Evolutionary conservation across 495 filamentous ascomycete species (phyloP).

Genomic region (Pseudoneurospora amorphoporcata): DNA sequence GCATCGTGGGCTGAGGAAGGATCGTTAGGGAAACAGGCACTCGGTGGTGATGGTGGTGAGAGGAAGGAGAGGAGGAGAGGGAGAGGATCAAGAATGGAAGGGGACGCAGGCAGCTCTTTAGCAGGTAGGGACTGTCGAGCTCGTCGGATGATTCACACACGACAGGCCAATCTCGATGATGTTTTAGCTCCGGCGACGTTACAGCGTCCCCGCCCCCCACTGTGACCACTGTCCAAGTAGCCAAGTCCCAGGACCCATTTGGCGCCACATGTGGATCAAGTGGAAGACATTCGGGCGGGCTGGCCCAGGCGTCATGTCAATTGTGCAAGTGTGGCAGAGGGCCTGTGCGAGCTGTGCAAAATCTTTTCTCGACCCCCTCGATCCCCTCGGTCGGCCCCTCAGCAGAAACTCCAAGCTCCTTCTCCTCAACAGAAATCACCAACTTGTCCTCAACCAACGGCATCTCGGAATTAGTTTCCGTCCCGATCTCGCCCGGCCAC

Average conservation of each 20-base stretch:
- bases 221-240: background rate
- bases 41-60: background rate
- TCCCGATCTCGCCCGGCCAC: background rate
- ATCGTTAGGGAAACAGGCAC: background rate
- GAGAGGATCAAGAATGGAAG: background rate
- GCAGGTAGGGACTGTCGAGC: background rate
- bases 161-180: constrained; percentile 1
- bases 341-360: background rate
- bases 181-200: background rate
- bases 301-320: background rate
- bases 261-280: background rate
- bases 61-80: background rate
- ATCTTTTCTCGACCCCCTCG: background rate
- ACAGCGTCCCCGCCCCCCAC: background rate
- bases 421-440: background rate
- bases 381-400: no score
- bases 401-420: background rate
- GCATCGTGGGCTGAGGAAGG: constrained; percentile 11
- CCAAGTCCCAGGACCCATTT: background rate
- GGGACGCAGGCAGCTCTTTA: background rate
- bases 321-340: background rate
- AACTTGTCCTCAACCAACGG: background rate
- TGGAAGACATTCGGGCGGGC: background rate
- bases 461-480: background rate
- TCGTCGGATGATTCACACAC: background rate